These are phyloP conservation scores for Sarcodon sp. DNA, from an alignment of 768 basidiomycete species.

Conservation along the genomic window DNA sequence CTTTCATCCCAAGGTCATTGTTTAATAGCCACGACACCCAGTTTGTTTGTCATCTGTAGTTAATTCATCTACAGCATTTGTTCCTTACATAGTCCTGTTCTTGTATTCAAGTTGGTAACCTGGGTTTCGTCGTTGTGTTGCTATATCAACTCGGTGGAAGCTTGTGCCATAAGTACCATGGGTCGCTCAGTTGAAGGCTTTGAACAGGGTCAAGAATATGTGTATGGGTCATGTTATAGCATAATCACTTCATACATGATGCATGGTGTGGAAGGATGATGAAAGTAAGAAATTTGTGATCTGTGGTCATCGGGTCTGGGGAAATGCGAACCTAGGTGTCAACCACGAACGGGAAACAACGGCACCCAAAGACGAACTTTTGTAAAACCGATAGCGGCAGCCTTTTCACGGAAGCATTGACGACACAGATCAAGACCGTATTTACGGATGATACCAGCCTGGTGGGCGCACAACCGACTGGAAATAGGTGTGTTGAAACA, in stretches of 20 bases:
- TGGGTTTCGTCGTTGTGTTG: too few species aligned
- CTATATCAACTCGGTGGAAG: too few species aligned
- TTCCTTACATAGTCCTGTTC: too few species aligned
- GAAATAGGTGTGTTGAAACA: conserved; percentile 2
- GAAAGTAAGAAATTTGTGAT: neutral
- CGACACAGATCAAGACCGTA: conserved; percentile 96
- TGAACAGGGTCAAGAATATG: neutral
- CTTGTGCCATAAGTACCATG: too few species aligned
- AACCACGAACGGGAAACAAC: neutral
- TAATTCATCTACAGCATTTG: neutral
- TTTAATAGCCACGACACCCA: conserved; percentile 33
- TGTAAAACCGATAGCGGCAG: conserved; percentile 83
- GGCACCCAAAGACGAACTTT: conserved; percentile 45
- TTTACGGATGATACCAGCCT: conserved; percentile 96
- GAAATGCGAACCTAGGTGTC: neutral
- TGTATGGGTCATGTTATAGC: neutral
- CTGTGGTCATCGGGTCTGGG: neutral
- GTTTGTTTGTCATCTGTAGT: conserved; percentile 1
- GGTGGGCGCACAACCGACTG: conserved; percentile 93
- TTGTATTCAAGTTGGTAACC: too few species aligned
- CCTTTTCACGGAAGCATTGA: conserved; percentile 97
- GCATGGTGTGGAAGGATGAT: neutral
- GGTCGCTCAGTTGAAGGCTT: neutral
- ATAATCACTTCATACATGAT: neutral
- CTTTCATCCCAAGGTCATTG: conserved; percentile 38